Conservation (phyloP, 2,329 filamentous ascomycete species). For the Neonectria hederae region DNA sequence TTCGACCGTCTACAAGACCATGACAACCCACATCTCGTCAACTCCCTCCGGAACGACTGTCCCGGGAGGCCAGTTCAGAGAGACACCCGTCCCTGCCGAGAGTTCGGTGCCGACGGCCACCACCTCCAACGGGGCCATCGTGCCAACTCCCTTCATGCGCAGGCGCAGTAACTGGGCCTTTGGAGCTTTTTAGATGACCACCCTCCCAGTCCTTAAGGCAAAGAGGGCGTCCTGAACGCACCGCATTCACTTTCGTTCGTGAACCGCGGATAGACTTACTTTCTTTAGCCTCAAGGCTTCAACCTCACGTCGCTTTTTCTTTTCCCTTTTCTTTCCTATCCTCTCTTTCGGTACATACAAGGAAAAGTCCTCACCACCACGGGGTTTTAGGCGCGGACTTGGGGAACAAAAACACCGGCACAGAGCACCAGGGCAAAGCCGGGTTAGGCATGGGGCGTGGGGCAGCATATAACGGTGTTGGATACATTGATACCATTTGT, state of each 20-base stretch:
- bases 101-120: conserved; percentile 7
- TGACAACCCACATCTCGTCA: conserved; percentile 28
- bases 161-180: conserved; percentile 39
- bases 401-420: conserved; percentile 1
- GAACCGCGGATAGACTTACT: neutral
- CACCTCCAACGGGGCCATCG: conserved; percentile 21
- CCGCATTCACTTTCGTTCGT: neutral
- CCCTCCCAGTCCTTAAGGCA: neutral
- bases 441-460: conserved; percentile 28
- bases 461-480: conserved; percentile 43
- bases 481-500: conserved; percentile 43
- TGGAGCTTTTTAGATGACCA: conserved; percentile 31
- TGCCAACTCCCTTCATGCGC: conserved; percentile 35
- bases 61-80: conserved; percentile 38
- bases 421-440: neutral
- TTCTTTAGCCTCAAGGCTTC: conserved; percentile 17
- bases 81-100: conserved; percentile 26
- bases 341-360: conserved; percentile 33
- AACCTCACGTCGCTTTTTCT: conserved; percentile 21
- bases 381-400: conserved; percentile 7
- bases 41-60: conserved; percentile 16
- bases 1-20: conserved; percentile 34
- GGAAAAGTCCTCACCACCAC: conserved; percentile 10
- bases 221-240: neutral
- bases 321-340: conserved; percentile 23